Conservation (phyloP, 208 protist genomes). For the Polymyxa betae region DNA sequence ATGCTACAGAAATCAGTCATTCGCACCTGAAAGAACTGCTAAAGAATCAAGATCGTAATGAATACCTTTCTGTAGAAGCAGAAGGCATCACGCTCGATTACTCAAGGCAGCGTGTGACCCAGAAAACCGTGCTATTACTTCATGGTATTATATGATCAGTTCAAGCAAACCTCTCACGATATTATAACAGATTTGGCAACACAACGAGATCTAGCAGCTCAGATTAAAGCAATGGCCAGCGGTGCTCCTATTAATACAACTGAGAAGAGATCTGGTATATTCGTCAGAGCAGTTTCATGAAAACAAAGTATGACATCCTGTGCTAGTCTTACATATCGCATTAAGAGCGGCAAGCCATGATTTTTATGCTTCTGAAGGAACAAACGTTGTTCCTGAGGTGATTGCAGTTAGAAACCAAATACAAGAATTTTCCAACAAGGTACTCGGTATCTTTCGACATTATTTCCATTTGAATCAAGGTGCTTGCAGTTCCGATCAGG, state of each 20-base stretch:
- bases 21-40: conserved; percentile 49
- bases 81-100: conserved; percentile 58
- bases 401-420: conserved; percentile 62
- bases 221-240: not conserved
- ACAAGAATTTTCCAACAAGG: conserved; percentile 54
- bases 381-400: conserved; percentile 66
- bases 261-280: conserved; percentile 2
- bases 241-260: conserved; percentile 37
- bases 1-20: not conserved
- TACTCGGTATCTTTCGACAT: not conserved
- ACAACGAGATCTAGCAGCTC: not conserved
- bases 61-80: conserved; percentile 5
- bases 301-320: not conserved
- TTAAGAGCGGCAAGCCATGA: conserved; percentile 53
- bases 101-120: conserved; percentile 53
- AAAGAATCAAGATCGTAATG: conserved; percentile 5
- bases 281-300: not conserved
- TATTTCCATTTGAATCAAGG: conserved; percentile 56
- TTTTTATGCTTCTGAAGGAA: conserved; percentile 51
- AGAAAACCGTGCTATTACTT: conserved; percentile 65
- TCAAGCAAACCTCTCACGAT: not conserved
- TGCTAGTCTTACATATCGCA: conserved; percentile 62
- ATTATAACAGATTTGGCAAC: not conserved
- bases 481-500: conserved; percentile 61
- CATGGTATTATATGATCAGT: not conserved